Evolutionary conservation across 2,329 filamentous ascomycete species (phyloP).

Genomic region (Clarireedia paspali): DNA sequence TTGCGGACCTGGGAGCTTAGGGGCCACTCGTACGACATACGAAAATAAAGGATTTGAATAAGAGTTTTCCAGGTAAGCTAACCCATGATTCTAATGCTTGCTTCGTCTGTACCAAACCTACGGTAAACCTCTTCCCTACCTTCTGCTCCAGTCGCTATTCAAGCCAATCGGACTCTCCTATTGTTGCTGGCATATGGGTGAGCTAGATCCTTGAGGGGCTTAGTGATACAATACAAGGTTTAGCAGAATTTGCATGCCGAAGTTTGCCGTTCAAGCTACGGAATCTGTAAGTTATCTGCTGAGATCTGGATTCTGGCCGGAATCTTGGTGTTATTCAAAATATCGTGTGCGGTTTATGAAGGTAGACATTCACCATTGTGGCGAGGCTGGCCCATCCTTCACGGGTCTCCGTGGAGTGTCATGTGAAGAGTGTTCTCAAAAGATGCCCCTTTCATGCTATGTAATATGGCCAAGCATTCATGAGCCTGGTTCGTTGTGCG

Average conservation of each 20-base stretch:
- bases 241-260: not conserved
- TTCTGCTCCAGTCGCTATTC: not conserved
- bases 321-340: not conserved
- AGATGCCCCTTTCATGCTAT: not conserved
- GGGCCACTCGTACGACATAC: not conserved
- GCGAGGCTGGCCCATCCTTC: too few relatives aligned
- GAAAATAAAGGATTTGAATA: not conserved
- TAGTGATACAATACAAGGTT: not conserved
- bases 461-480: not conserved
- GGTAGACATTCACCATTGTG: too few relatives aligned
- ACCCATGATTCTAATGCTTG: conserved; percentile 6
- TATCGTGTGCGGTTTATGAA: too few relatives aligned
- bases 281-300: too few relatives aligned
- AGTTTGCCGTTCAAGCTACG: not conserved
- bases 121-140: conserved; percentile 6
- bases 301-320: not conserved
- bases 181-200: not conserved
- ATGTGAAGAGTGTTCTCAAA: too few relatives aligned
- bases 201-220: not conserved
- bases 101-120: conserved; percentile 8
- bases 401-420: too few relatives aligned
- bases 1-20: not conserved
- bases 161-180: conserved; percentile 5
- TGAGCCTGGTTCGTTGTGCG: not conserved
- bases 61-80: not conserved